Percentiles rank a stretch among this genome's conserved stretches.
phyloP scores from a whole-genome alignment of 2,329 filamentous ascomycete genomes.

The Corinectria fuckeliana region DNA sequence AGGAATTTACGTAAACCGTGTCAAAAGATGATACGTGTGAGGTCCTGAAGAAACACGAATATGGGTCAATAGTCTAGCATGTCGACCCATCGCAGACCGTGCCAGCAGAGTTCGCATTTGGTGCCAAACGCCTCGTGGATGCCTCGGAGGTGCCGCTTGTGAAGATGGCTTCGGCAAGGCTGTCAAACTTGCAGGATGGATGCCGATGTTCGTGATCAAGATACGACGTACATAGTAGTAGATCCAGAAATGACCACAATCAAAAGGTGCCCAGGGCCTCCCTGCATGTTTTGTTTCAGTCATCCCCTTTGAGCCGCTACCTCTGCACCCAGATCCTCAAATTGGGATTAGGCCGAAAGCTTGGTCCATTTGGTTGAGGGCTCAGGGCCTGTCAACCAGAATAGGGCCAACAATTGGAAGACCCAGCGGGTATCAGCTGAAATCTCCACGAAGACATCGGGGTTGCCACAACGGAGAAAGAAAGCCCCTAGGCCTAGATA shows the following conservation, averaged over 20 bases:
- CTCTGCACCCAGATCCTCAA: conserved; percentile 12
- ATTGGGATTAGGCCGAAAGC: conserved; percentile 27
- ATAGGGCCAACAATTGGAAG: conserved; percentile 8
- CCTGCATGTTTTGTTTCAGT: conserved; percentile 35
- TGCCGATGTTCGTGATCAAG: conserved; percentile 16
- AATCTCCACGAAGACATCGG: conserved; percentile 21
- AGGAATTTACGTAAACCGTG: conserved; percentile 18
- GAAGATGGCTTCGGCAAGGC: conserved; percentile 13
- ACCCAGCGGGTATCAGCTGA: conserved; percentile 24
- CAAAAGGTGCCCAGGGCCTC: conserved; percentile 28
- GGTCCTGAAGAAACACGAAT: not conserved
- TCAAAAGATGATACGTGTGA: not conserved
- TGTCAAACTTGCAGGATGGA: conserved; percentile 6
- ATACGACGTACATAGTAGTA: too few species aligned
- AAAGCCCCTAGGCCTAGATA: conserved; percentile 2
- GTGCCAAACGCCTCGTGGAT: not conserved
- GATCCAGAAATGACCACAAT: conserved; percentile 29
- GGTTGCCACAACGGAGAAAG: conserved; percentile 17
- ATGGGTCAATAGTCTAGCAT: not conserved
- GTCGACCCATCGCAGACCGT: not conserved
- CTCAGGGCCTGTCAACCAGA: conserved; percentile 4
- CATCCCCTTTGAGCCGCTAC: conserved; percentile 26
- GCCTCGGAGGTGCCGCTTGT: not conserved
- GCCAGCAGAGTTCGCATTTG: not conserved
- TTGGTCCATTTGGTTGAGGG: conserved; percentile 20